Percentiles rank a stretch among this genome's conserved stretches.
phyloP scores from a whole-genome alignment of 2,329 filamentous ascomycete genomes.

The Talaromyces sp. region DNA sequence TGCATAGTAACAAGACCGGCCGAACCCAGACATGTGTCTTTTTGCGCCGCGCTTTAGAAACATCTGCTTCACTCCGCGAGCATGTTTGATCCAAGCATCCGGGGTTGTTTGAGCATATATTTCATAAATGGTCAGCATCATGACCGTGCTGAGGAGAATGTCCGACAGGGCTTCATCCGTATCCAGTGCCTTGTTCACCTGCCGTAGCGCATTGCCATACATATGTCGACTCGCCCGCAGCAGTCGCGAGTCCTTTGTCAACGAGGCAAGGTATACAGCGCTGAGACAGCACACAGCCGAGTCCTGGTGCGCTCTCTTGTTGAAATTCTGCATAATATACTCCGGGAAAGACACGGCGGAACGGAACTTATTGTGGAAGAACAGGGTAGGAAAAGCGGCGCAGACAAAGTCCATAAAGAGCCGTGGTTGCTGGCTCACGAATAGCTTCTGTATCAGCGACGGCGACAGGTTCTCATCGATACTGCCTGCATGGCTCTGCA shows the following conservation, averaged over 20 bases:
- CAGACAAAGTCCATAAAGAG: slow-evolving; percentile 24
- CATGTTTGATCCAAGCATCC: slow-evolving; percentile 32
- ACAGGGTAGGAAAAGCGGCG: slow-evolving; percentile 21
- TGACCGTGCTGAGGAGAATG: slow-evolving; percentile 29
- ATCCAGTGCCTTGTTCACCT: slow-evolving; percentile 25
- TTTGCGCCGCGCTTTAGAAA: slow-evolving; percentile 29
- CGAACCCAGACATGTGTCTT: slow-evolving; percentile 28
- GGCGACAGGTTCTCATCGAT: slow-evolving; percentile 21
- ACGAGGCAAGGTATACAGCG: slow-evolving; percentile 18
- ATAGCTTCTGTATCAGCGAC: slow-evolving; percentile 22
- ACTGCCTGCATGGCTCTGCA: slow-evolving; percentile 6
- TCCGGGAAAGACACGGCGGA: slow-evolving; percentile 24
- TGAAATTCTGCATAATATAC: slow-evolving; percentile 18
- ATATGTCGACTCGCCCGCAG: slow-evolving; percentile 20
- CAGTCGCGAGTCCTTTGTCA: slow-evolving; percentile 19
- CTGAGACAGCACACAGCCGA: slow-evolving; percentile 21
- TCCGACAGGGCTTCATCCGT: slow-evolving; percentile 25
- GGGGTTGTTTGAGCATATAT: slow-evolving; percentile 31
- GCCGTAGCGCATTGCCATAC: slow-evolving; percentile 25
- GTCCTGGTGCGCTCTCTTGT: slow-evolving; percentile 13
- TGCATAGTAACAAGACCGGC: slow-evolving; percentile 28
- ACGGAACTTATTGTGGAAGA: slow-evolving; percentile 22
- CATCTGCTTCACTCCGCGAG: slow-evolving; percentile 27
- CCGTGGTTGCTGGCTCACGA: slow-evolving; percentile 20
- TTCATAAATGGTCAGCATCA: slow-evolving; percentile 32